A percentile compares a stretch with the other conserved stretches of the same genome.
These are phyloP conservation scores for Pichia sp. DNA, from an alignment of 1,139 yeast species.

Conservation along the genomic window DNA sequence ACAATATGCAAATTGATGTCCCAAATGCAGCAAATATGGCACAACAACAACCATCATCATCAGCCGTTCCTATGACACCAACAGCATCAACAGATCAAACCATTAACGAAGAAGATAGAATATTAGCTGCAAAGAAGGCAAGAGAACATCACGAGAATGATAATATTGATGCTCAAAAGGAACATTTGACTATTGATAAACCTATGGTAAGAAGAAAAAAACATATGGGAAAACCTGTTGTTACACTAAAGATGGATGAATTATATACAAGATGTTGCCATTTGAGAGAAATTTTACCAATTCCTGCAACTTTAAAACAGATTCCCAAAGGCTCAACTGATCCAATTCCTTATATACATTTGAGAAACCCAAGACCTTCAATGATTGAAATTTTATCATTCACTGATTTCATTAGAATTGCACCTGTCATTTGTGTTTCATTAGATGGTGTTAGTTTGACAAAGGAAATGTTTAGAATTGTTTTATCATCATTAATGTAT, in stretches of 20 bases:
- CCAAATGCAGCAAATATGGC: conserved; percentile 34
- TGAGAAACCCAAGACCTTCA: conserved; percentile 69
- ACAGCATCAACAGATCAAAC: conserved; percentile 23
- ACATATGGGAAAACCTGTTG: conserved; percentile 46
- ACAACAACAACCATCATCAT: conserved; percentile 16
- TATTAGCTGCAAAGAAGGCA: conserved; percentile 27
- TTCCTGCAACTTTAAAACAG: conserved; percentile 82
- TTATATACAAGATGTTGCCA: conserved; percentile 91
- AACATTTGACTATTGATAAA: conserved; percentile 39
- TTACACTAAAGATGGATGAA: conserved; percentile 46
- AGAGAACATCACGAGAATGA: conserved; percentile 16
- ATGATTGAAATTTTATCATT: conserved; percentile 67
- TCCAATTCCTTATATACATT: conserved; percentile 57
- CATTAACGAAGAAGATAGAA: conserved; percentile 25
- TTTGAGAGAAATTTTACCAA: conserved; percentile 83
- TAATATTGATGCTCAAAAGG: conserved; percentile 15
- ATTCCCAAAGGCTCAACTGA: conserved; percentile 63
- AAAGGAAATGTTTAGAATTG: conserved; percentile 55
- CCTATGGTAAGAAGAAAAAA: conserved; percentile 39
- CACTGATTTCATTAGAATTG: conserved; percentile 67
- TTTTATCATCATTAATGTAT: conserved; percentile 54
- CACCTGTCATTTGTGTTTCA: conserved; percentile 62
- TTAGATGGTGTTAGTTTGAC: conserved; percentile 65
- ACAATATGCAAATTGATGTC: conserved; percentile 10
- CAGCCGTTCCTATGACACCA: conserved; percentile 14